Conservation (phyloP, 1,284 basidiomycete species). For the Macrocybe sp. region DNA sequence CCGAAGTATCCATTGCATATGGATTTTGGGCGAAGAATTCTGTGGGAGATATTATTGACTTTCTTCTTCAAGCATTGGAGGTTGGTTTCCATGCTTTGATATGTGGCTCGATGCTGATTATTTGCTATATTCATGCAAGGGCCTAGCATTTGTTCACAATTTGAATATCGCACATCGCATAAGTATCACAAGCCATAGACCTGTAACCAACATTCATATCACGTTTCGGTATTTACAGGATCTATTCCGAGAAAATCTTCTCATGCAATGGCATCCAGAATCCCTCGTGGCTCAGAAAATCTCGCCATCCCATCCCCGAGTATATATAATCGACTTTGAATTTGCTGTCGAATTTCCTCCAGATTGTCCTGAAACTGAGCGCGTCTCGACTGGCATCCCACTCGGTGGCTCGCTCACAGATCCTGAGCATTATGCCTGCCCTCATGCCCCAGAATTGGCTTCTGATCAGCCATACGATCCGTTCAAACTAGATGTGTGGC, state of each 20-base stretch:
- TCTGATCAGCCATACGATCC: too few species aligned
- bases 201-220: too few species aligned
- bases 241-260: conserved; percentile 21
- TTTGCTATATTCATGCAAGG: conserved; percentile 7
- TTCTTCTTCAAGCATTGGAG: conserved; percentile 23
- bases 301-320: conserved; percentile 14
- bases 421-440: conserved; percentile 12
- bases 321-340: conserved; percentile 25
- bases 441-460: conserved; percentile 15
- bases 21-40: conserved; percentile 17
- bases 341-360: conserved; percentile 16
- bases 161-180: conserved; percentile 16
- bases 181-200: neutral
- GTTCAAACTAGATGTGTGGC: too few species aligned
- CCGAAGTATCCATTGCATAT: conserved; percentile 6
- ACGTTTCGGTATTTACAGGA: conserved; percentile 11
- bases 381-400: conserved; percentile 11
- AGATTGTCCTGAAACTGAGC: conserved; percentile 10
- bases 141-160: conserved; percentile 17
- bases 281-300: conserved; percentile 14
- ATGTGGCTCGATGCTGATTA: neutral
- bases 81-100: conserved; percentile 8
- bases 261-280: conserved; percentile 22
- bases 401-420: conserved; percentile 8
- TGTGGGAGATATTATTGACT: conserved; percentile 11